Base-by-base conservation (phyloP, 306 rosid genomes). In the Quercus gilva region DNA sequence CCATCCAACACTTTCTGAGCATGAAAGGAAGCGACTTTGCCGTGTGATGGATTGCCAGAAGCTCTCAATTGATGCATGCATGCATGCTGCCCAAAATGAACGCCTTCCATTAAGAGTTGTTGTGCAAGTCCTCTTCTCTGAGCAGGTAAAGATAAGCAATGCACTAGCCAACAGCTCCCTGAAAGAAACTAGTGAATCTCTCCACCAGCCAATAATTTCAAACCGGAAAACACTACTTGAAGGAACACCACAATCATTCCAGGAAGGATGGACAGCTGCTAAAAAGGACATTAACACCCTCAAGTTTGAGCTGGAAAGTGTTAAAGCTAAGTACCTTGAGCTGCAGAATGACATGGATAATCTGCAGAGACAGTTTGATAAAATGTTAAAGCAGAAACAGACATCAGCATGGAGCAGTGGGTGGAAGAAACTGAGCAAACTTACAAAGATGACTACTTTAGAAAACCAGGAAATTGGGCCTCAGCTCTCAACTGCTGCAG, bases 11-110 rank as follows among this genome's bases (percentile, higher is more conserved):
- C 92, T 96, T 4, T 88, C 99, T 8, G 99, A 96, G 88, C 96
- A 96, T 8, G 99, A 96, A 83, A 90, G 99, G 84, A 96, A 96
- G 81, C 79, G 99, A 74, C 92, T 96, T 14, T 93, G 98, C 85
- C 92, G 99, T 13, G 96, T 93, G 73, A 93, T 96, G 99, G 98
- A 96, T 28, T 96, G 99, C 78, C 98, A 96, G 81, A 96, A 96
- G 80, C 97, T 96, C 69, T 96, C 99, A 20, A 91, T 96, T 21
- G 99, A 96, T 82, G 99, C 99, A 1, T 96, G 99, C 78, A 87
- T 91, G 96, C 99, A 96, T 74, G 98, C 99, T 33, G 99, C 99
- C 1, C 98, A 93, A 76, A 96, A 96, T 55, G 99, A 96, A 85
- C 88, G 99, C 76, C 98, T 96, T 63, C 99, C 99, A 25, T 74